Percentiles rank a stretch among this genome's conserved stretches.
phyloP scores from a whole-genome alignment of 441 rosid genomes.

The Francoa sonchifolia region DNA sequence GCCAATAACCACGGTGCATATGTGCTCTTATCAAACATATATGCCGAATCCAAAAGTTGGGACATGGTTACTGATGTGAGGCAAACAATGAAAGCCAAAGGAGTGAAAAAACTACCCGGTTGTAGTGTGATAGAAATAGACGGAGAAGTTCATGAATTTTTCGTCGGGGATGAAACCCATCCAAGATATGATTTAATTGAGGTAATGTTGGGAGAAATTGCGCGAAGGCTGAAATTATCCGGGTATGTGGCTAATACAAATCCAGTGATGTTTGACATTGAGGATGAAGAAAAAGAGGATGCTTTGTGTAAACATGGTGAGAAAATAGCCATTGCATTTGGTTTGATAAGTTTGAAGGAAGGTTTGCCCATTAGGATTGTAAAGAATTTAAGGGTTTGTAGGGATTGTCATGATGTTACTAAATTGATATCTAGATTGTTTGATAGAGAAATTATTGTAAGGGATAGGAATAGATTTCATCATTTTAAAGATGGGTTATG shows the following conservation, averaged over 20 bases:
- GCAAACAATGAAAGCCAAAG: constrained; percentile 34
- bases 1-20: constrained; percentile 36
- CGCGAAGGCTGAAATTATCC: constrained; percentile 29
- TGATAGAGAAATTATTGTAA: constrained; percentile 21
- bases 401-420: constrained; percentile 32
- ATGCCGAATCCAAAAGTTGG: constrained; percentile 38
- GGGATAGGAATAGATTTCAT: constrained; percentile 25
- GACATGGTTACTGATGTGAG: constrained; percentile 29
- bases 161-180: constrained; percentile 37
- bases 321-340: constrained; percentile 35
- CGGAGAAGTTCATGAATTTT: constrained; percentile 40
- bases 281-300: constrained; percentile 35
- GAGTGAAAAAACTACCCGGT: constrained; percentile 40
- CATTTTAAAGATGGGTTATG: constrained; percentile 32
- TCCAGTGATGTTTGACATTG: constrained; percentile 32
- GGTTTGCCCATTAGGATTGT: constrained; percentile 26
- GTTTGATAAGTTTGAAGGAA: constrained; percentile 28
- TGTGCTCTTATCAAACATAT: constrained; percentile 40
- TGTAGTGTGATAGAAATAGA: constrained; percentile 40
- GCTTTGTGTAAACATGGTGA: constrained; percentile 28
- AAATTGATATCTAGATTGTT: constrained; percentile 29
- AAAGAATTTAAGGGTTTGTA: constrained; percentile 33
- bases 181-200: constrained; percentile 25
- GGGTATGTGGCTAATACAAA: constrained; percentile 29
- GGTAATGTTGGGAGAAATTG: constrained; percentile 23